phyloP scores from a whole-genome alignment of 345 rosid species.

The Odontarrhena argentea region DNA sequence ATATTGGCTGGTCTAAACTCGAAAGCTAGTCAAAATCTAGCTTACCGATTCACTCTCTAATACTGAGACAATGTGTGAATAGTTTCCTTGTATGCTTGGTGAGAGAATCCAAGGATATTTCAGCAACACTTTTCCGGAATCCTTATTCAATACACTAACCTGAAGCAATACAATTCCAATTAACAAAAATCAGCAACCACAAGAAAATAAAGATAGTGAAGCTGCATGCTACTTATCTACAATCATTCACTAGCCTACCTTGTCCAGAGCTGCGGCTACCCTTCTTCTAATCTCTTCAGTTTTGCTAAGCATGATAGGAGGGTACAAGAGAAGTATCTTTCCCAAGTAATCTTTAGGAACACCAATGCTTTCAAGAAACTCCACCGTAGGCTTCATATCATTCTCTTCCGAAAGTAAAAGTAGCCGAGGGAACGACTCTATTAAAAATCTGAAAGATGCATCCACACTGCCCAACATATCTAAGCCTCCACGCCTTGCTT shows the following conservation, averaged over 20 bases:
- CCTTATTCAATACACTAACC: constrained; percentile 52
- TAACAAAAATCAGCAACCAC: constrained; percentile 33
- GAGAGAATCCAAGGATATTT: constrained; percentile 92
- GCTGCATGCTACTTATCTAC: constrained; percentile 2
- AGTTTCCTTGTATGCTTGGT: constrained; percentile 62
- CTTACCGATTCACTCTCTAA: constrained; percentile 68
- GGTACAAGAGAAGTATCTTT: constrained; percentile 64
- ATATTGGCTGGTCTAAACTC: neutral
- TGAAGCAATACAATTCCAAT: constrained; percentile 33
- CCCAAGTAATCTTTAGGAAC: constrained; percentile 48
- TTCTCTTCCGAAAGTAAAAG: constrained; percentile 64
- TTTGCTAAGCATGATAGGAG: constrained; percentile 56
- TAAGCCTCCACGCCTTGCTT: constrained; percentile 94
- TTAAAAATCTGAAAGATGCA: constrained; percentile 57
- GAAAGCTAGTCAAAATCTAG: neutral
- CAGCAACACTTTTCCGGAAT: constrained; percentile 60
- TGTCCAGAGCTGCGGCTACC: constrained; percentile 44
- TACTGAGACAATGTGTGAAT: constrained; percentile 49
- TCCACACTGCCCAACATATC: constrained; percentile 62
- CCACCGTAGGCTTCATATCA: constrained; percentile 59
- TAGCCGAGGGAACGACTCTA: constrained; percentile 86
- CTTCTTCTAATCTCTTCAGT: constrained; percentile 51
- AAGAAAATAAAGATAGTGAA: constrained; percentile 13
- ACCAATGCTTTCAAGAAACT: constrained; percentile 59
- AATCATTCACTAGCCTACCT: constrained; percentile 50